Base-by-base conservation (phyloP, 139 green algal genomes). In the Zygnema cylindricum region DNA sequence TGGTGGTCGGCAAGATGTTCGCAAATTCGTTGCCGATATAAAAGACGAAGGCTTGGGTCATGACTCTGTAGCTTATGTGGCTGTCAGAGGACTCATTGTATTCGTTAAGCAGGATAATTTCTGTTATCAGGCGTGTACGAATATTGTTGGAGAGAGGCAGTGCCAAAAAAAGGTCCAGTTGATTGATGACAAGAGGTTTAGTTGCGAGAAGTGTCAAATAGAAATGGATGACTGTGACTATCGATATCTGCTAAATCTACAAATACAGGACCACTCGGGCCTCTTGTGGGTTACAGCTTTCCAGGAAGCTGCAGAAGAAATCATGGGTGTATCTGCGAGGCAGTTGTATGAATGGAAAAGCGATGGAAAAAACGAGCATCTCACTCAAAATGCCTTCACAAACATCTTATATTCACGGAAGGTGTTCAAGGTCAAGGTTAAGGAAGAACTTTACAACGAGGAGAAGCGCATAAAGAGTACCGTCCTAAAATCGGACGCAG, bases 371-470 rank as follows among this genome's bases (percentile, higher is more conserved):
- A n/a, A n/a, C n/a, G 86, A 91, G 40, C 42, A n/a, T 43, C 63
- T 33, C 1, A 57, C 23, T 3, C n/a, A 41, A 21, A 54, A 86
- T 38, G 84, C 86, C 25, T 92, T 92, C 75, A 40, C 32, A 22
- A 41, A 75, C 39, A 87, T 86, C 32, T 92, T 92, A 32, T 95
- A 96, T 82, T 84, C 90, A n/a, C 49, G 88, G 42, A 88, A 79
- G 39, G 43, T 90, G 41, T 88, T 98, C 69, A 95, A 93, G 49
- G 55, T 98, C 25, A 96, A 96, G 89, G 89, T 98, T 1, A 85
- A 92, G 0, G 94, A 96, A 86, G 96, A 99, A 81, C 96, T 83
- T 2, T 99, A 96, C 86, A 94, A 97, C 30, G 96, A 98, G 71
- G 95, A 98, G 92, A 49, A 43, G n/a, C 94, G 95, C 30, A 81